These are phyloP conservation scores for Diaporthe capsici DNA, from an alignment of 2,329 filamentous ascomycete genomes.

Conservation along the genomic window DNA sequence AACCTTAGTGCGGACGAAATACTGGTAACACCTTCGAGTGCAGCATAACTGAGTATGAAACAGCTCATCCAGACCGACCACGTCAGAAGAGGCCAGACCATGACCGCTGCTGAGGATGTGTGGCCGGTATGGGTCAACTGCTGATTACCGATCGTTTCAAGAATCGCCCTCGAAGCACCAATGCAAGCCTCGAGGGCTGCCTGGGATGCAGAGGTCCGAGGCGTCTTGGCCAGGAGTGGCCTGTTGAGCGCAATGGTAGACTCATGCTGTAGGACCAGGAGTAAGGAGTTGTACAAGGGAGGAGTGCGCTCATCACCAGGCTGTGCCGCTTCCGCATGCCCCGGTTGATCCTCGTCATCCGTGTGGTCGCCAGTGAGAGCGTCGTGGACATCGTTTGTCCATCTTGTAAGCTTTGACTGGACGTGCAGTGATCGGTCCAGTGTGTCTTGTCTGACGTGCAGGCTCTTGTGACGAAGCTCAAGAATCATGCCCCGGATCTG, in stretches of 20 bases:
- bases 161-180: slow-evolving; percentile 42
- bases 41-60: slow-evolving; percentile 43
- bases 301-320: neutral
- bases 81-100: slow-evolving; percentile 44
- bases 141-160: slow-evolving; percentile 38
- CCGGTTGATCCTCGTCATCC: slow-evolving; percentile 30
- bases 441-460: slow-evolving; percentile 41
- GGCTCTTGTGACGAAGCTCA: slow-evolving; percentile 43
- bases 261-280: slow-evolving; percentile 43
- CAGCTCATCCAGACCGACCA: slow-evolving; percentile 46
- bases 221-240: slow-evolving; percentile 43
- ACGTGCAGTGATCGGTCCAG: slow-evolving; percentile 41
- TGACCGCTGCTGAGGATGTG: slow-evolving; percentile 13
- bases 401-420: slow-evolving; percentile 41
- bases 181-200: slow-evolving; percentile 44
- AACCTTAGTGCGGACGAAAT: slow-evolving; percentile 41
- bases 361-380: slow-evolving; percentile 15
- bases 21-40: slow-evolving; percentile 43
- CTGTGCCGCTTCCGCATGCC: neutral
- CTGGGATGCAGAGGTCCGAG: slow-evolving; percentile 42
- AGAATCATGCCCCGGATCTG: slow-evolving; percentile 44
- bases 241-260: slow-evolving; percentile 43
- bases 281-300: slow-evolving; percentile 33
- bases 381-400: slow-evolving; percentile 43
- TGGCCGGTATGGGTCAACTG: neutral